Conservation (phyloP, 345 rosid genomes). For the Garcia nutans region DNA sequence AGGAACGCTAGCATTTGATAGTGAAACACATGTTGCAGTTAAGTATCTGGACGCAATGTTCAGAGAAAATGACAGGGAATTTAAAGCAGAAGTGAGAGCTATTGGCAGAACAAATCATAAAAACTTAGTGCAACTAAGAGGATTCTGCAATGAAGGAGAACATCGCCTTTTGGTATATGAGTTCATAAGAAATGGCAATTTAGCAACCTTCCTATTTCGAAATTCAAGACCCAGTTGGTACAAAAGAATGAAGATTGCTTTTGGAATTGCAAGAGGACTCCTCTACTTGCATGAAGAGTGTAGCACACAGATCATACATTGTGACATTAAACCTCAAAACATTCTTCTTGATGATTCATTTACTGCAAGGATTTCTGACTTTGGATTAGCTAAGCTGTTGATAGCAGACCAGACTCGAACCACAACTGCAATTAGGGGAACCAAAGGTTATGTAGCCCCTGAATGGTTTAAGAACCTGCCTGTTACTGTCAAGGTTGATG, state of each 20-base stretch:
- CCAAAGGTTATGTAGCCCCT: conserved; percentile 44
- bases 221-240: conserved; percentile 29
- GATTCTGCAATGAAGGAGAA: conserved; percentile 40
- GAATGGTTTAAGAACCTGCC: conserved; percentile 48
- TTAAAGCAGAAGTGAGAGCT: conserved; percentile 33
- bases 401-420: conserved; percentile 30
- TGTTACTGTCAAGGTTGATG: conserved; percentile 42
- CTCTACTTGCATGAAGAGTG: conserved; percentile 42
- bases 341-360: conserved; percentile 30
- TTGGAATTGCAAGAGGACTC: conserved; percentile 38
- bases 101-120: conserved; percentile 41
- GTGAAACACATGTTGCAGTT: conserved; percentile 25
- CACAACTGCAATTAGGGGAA: conserved; percentile 33
- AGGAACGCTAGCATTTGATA: conserved; percentile 21
- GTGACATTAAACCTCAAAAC: conserved; percentile 48
- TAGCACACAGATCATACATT: conserved; percentile 38
- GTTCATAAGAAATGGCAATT: conserved; percentile 35
- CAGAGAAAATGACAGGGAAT: conserved; percentile 28
- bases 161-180: conserved; percentile 36
- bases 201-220: conserved; percentile 31
- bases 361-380: conserved; percentile 30
- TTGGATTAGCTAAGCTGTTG: conserved; percentile 45
- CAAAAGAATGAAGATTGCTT: conserved; percentile 29
- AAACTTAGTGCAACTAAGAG: conserved; percentile 39
- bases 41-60: conserved; percentile 30